Evolutionary conservation across 305 asterid species (phyloP), one percentile per base, ranked within the genome.

Genomic region (Fraxinus paxiana): DNA sequence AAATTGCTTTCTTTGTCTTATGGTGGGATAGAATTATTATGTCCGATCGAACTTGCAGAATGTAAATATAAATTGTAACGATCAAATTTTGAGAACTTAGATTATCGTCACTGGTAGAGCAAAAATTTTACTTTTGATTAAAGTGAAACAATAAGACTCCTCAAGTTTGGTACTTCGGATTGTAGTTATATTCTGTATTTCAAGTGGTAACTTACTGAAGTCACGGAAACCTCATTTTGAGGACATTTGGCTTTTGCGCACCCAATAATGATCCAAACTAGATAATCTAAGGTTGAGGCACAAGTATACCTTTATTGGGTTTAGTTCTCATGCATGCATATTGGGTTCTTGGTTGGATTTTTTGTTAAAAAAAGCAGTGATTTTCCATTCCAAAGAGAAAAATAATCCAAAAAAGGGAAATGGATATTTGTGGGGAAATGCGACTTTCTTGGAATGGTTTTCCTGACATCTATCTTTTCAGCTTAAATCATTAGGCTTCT

Each of bases 401-500:
- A 13, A 12, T 30, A 67, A 28, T 24, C 73, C 37, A 65, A 1
- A 24, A 28, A 3, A 0, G 73, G 73, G 35, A 67, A 67, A 67
- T 28, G 15, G 73, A 13, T 67, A 67, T 67, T 12, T 67, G 18
- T 67, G 8, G 73, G 30, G 5, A 26, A 28, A 28, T 67, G 73
- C 18, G 1, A 59, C 63, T 59, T 22, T 59, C 18, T 67, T 67
- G 20, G 37, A 28, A 26, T 67, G 20, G 31, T 71, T 30, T 34
- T 80, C 72, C 88, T 95, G 84, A 91, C 76, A 75, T 77, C 46
- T 74, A 20, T 69, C 70, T 73, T 86, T 89, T 82, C 96, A 96
- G 99, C 97, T 96, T 79, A 94, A 92, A 87, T 88, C 91, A 79
- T 85, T 96, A 82, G 99, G 99, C 75, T 96, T 96, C 81, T 96